These are phyloP conservation scores for Cystobasidiaceae sp. DNA, from an alignment of 1,284 basidiomycete genomes.

Conservation along the genomic window DNA sequence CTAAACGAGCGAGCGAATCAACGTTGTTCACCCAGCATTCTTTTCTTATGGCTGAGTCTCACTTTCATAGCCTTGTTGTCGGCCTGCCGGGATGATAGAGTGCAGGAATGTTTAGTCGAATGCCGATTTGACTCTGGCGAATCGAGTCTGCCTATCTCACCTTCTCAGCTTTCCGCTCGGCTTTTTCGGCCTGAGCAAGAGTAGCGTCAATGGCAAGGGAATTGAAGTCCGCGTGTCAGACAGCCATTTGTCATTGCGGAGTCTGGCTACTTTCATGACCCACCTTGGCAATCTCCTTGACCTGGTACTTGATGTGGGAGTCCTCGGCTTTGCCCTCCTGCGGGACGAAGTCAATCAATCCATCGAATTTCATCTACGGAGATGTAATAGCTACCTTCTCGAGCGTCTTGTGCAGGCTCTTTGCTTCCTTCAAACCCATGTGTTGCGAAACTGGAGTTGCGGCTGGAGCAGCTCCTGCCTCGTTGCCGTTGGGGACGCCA, in stretches of 20 bases:
- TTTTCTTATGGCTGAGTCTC: too few species aligned
- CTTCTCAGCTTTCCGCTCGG: constrained; percentile 25
- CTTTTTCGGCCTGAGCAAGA: constrained; percentile 25
- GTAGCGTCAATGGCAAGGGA: neutral
- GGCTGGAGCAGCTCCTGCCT: neutral
- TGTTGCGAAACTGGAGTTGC: neutral
- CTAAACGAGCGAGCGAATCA: too few species aligned
- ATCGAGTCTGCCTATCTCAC: too few species aligned
- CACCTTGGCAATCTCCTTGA: constrained; percentile 27
- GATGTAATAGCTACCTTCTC: constrained; percentile 6
- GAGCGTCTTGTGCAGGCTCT: constrained; percentile 19
- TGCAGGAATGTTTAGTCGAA: too few species aligned
- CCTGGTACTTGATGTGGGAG: constrained; percentile 24
- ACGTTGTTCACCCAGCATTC: too few species aligned
- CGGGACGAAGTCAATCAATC: too few species aligned
- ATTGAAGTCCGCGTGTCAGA: too few species aligned
- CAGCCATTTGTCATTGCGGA: too few species aligned
- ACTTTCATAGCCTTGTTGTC: constrained; percentile 28
- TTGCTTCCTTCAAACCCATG: constrained; percentile 21
- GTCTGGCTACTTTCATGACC: too few species aligned
- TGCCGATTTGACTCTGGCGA: too few species aligned
- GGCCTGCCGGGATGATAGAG: too few species aligned
- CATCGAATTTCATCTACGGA: too few species aligned
- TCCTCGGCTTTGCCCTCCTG: constrained; percentile 17
- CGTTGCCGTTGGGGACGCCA: neutral